A percentile compares a stretch with the other conserved stretches of the same genome.
Conservation (phyloP, 176 grass and related monocot genomes). For the Elymus sibiricus region DNA sequence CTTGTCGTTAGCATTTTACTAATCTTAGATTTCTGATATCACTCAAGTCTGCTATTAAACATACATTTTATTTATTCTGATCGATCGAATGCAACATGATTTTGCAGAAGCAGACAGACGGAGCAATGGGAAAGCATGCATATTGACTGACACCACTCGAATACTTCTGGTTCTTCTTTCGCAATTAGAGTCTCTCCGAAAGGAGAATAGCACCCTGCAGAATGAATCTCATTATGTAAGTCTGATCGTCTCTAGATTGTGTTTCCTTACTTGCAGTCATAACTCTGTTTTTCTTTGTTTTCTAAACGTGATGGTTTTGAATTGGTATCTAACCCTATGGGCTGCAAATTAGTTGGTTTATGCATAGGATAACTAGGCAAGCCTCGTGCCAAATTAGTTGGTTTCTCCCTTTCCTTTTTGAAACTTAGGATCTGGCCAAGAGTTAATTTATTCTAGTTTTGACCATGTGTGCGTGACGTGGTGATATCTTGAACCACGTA, state of each 20-base stretch:
- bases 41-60: not conserved
- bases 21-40: not conserved
- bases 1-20: not conserved
- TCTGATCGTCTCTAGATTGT: not conserved
- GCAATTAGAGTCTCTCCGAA: too few relatives aligned
- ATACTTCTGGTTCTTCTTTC: constrained; percentile 52
- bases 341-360: not conserved
- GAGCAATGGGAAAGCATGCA: constrained; percentile 71
- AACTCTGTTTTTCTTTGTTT: not conserved
- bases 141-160: constrained; percentile 66
- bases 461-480: too few relatives aligned
- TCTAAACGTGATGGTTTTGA: not conserved
- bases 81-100: not conserved
- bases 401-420: too few relatives aligned
- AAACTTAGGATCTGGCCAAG: too few relatives aligned
- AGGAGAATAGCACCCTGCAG: constrained; percentile 55
- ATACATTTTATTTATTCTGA: not conserved
- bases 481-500: too few relatives aligned
- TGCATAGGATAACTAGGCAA: too few relatives aligned
- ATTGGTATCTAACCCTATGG: not conserved
- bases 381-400: too few relatives aligned
- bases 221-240: constrained; percentile 89
- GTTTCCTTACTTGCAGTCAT: not conserved
- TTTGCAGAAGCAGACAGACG: constrained; percentile 70
- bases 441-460: too few relatives aligned